These are phyloP conservation scores for Phyllosticta citribraziliensis DNA, from an alignment of 2,329 filamentous ascomycete species.

Conservation along the genomic window DNA sequence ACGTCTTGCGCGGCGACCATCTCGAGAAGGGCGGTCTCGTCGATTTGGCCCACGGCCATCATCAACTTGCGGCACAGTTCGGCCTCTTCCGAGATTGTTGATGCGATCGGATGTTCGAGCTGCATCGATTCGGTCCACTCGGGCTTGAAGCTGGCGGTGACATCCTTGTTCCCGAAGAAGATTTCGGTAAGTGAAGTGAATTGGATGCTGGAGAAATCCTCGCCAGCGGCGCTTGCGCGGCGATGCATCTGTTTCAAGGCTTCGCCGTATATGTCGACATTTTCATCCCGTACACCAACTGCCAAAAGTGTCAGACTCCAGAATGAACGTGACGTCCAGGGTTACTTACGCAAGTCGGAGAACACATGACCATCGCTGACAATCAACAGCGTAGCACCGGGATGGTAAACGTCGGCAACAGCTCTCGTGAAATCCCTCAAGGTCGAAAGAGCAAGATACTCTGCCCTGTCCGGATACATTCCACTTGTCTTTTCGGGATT, in stretches of 20 bases:
- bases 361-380: constrained; percentile 35
- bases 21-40: constrained; percentile 19
- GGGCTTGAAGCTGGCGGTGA: constrained; percentile 16
- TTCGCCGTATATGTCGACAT: constrained; percentile 33
- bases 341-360: constrained; percentile 30
- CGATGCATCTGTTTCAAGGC: constrained; percentile 31
- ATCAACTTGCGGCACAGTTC: constrained; percentile 24
- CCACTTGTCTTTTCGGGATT: constrained; percentile 49
- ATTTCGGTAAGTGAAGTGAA: constrained; percentile 23
- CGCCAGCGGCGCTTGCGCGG: constrained; percentile 16
- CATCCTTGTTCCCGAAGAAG: constrained; percentile 13
- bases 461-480: constrained; percentile 32
- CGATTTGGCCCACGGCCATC: constrained; percentile 18
- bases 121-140: constrained; percentile 16
- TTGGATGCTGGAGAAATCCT: constrained; percentile 17
- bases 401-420: constrained; percentile 30
- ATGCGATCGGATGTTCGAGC: constrained; percentile 22
- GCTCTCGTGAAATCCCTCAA: constrained; percentile 31
- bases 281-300: constrained; percentile 32
- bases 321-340: background rate
- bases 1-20: constrained; percentile 22
- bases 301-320: background rate
- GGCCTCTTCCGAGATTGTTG: constrained; percentile 19
- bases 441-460: constrained; percentile 32
- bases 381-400: constrained; percentile 33